phyloP scores from a whole-genome alignment of 2,329 filamentous ascomycete species.

The Ophiostoma triangulosporum region DNA sequence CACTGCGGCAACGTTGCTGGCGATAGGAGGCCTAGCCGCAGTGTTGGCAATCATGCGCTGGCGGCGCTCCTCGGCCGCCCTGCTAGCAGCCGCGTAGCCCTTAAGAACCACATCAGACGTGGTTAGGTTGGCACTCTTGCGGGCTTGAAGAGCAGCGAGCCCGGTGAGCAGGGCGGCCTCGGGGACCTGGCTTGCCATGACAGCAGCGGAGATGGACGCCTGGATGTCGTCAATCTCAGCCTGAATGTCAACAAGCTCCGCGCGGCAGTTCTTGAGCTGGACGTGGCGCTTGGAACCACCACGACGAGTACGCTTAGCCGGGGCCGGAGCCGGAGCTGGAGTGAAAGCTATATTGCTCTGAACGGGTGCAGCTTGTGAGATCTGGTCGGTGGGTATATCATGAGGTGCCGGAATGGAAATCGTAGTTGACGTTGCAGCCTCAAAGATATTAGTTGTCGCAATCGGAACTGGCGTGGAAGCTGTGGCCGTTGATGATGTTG shows the following conservation, averaged over 20 bases:
- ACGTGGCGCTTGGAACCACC: background rate
- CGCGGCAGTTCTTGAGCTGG: background rate
- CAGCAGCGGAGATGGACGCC: background rate
- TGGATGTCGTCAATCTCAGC: background rate
- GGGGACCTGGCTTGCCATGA: background rate
- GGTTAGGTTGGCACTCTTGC: background rate
- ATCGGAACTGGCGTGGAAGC: too few relatives aligned
- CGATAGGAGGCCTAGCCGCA: background rate
- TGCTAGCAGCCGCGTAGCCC: background rate
- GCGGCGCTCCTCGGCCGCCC: background rate
- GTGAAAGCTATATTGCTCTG: too few relatives aligned
- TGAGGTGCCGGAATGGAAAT: too few relatives aligned
- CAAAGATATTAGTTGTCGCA: too few relatives aligned
- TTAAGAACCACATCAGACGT: background rate
- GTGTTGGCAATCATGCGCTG: background rate
- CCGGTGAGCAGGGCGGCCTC: background rate
- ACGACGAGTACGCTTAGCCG: background rate
- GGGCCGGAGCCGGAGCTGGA: background rate
- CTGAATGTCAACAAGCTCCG: background rate
- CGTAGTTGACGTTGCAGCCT: too few relatives aligned
- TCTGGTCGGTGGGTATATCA: too few relatives aligned
- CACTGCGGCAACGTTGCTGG: background rate
- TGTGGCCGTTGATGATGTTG: too few relatives aligned
- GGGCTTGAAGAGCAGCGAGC: background rate
- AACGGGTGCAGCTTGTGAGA: background rate